Evolutionary conservation across 176 grass and related monocot genomes (phyloP), one percentile per base, ranked within the genome.

Genomic region (Alloteropsis semialata): DNA sequence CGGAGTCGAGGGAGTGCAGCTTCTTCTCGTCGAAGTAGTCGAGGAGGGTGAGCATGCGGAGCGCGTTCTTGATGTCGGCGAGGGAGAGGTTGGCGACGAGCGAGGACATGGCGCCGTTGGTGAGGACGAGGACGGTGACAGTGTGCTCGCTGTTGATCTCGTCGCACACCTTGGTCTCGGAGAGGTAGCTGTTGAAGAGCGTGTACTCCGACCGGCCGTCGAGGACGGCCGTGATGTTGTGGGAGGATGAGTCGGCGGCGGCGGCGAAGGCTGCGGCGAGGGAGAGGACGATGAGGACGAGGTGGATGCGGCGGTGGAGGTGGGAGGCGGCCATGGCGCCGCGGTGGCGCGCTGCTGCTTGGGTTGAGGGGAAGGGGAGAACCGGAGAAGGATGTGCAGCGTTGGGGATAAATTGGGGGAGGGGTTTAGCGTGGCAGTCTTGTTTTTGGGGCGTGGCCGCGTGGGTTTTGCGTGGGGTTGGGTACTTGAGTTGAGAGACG

Each of bases 21-120:
- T 99, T 99, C 80, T 91, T 78, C 3, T 94, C 77, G 77, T 96
- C 96, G 89, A 85, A 99, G 89, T 96, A 99, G 85, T 99, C 96
- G 33, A 99, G 90, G 25, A 99, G 93, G 41, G 86, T 93, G 56
- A 99, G 96, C 6, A 99, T 87, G 46, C 89, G 96, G 36, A 99
- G 96, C 8, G 91, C 96, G 50, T 93, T 99, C 89, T 99, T 99
- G 76, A 96, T 49, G 53, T 84, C 93, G 50, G 89, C 85, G 69
- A 99, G 89, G 77, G 86, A 86, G 72, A 91, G 96, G 72, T 94
- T 92, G 75, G 90, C 56, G 87, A 68, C 84, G 73, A 99, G 91
- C 29, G 96, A 76, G 46, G 93, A 88, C 93, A 93, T 96, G 85
- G 85, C 96, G 65, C 87, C 85, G 85, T 99, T 92, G 87, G 87